phyloP scores from a whole-genome alignment of 1,284 basidiomycete genomes.

The Inonotus hispidus region DNA sequence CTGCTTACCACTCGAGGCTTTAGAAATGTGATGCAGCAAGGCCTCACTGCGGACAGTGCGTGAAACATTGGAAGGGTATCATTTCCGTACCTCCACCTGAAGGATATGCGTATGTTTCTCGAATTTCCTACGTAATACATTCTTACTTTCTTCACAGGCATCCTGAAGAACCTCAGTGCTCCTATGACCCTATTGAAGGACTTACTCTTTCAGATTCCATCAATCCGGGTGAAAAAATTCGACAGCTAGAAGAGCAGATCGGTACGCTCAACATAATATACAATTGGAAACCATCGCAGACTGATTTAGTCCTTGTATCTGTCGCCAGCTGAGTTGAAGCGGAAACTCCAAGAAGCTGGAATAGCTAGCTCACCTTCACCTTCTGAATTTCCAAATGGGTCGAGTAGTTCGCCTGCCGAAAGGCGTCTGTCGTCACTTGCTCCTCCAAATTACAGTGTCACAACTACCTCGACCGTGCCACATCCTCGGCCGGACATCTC shows the following conservation, averaged over 20 bases:
- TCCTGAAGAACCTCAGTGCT: constrained; percentile 73
- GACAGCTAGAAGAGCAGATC: constrained; percentile 71
- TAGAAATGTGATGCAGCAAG: constrained; percentile 82
- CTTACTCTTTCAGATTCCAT: constrained; percentile 65
- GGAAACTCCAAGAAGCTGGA: constrained; percentile 49
- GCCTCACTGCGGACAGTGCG: constrained; percentile 76
- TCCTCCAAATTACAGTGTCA: constrained; percentile 13
- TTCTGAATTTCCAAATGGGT: constrained; percentile 6
- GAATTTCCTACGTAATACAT: background rate
- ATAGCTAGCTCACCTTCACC: constrained; percentile 13
- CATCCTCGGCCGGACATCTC: constrained; percentile 16
- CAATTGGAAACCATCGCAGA: background rate
- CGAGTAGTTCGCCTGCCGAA: constrained; percentile 3
- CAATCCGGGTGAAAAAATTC: constrained; percentile 70
- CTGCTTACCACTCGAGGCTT: constrained; percentile 8
- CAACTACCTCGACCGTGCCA: constrained; percentile 12
- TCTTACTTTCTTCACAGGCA: constrained; percentile 40
- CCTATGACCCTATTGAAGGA: constrained; percentile 79
- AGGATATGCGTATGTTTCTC: constrained; percentile 61
- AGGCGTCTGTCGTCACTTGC: constrained; percentile 13
- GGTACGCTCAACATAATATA: constrained; percentile 37
- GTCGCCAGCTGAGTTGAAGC: constrained; percentile 54
- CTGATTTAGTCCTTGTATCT: background rate
- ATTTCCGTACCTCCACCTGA: constrained; percentile 74
- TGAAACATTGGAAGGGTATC: constrained; percentile 75